Evolutionary conservation across 129 eudicot genomes (phyloP).

Genomic region (Silybum marianum): DNA sequence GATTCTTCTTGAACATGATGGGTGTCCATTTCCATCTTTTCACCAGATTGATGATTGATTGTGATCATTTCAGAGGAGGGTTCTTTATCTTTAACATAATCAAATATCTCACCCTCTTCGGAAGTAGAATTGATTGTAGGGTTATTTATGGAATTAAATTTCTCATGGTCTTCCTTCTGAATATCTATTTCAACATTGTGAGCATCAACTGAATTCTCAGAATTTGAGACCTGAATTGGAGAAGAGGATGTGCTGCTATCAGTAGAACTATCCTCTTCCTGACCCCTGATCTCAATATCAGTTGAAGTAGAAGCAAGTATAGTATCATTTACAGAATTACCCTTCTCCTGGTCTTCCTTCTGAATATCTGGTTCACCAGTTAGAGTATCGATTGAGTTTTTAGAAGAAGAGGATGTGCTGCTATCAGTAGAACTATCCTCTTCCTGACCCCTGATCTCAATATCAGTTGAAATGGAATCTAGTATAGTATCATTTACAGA

Average conservation of each 20-base stretch:
- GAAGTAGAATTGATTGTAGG: not conserved
- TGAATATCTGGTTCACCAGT: slow-evolving; percentile 29
- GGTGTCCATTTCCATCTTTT: slow-evolving; percentile 21
- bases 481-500: not conserved
- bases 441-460: slow-evolving; percentile 10
- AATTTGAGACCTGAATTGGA: not conserved
- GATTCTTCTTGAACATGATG: slow-evolving; percentile 19
- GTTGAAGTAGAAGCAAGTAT: not conserved
- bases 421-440: slow-evolving; percentile 16
- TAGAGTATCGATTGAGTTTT: slow-evolving; percentile 17
- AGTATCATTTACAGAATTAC: slow-evolving; percentile 3
- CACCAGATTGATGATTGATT: slow-evolving; percentile 22
- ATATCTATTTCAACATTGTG: slow-evolving; percentile 2
- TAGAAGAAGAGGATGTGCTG: slow-evolving; percentile 16
- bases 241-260: slow-evolving; percentile 7
- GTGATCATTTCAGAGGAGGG: slow-evolving; percentile 28
- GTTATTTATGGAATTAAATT: not conserved
- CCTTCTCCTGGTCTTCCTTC: slow-evolving; percentile 27
- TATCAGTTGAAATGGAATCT: not conserved
- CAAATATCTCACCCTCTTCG: slow-evolving; percentile 26
- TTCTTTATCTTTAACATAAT: slow-evolving; percentile 27
- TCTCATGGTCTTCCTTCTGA: slow-evolving; percentile 16
- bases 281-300: slow-evolving; percentile 3
- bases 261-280: slow-evolving; percentile 8
- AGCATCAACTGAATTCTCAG: slow-evolving; percentile 4